Base-by-base conservation (phyloP, 768 basidiomycete species). In the Leucocoprinus birnbaumii region DNA sequence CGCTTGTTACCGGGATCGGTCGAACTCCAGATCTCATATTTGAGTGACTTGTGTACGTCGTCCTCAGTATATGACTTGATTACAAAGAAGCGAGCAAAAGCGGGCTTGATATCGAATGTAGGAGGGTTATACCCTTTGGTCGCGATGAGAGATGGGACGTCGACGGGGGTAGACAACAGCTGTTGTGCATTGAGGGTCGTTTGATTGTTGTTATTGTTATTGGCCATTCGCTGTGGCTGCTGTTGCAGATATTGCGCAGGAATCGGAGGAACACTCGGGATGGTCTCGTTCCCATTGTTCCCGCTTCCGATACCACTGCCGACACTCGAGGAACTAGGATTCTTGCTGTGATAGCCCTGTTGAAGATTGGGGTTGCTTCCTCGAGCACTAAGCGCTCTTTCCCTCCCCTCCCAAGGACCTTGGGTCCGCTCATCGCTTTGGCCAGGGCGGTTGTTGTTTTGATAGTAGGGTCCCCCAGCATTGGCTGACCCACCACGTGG, bases 21-120 rank as follows among this genome's bases (percentile, higher is more conserved):
- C 8, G 94, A 96, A 58, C 92, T 93, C 95, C 95, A 97, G 47
- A 98, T 97, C 69, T 96, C 94, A 61, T 96, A 95, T 65, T 96
- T 96, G 63, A 97, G 80, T 14, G 92, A 95, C 70, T 99, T 99
- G 74, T 98, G 96, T 1, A 99, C 96, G 65, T 99, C 96, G 64
- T 98, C 97, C 69, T 98, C 96, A 1, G 97, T 98, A 72, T 95
- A 99, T 0, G 93, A 96, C 69, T 99, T 99, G 79, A 99, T 98
- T 27, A 98, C 96, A 65, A 98, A 98, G 73, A 80, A 98, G 14
- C 95, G 81, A 3, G 96, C 94, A 69, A 86, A 91, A 46, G 79
- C 65, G 9, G 94, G 94, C 48, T 86, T 78, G 48, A 80, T 83
- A 62, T 97, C 93, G 63, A 97, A 96, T 50, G 80, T 82, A 14